Evolutionary conservation across 345 rosid species (phyloP).

Genomic region (Eucalyptus polybractea): DNA sequence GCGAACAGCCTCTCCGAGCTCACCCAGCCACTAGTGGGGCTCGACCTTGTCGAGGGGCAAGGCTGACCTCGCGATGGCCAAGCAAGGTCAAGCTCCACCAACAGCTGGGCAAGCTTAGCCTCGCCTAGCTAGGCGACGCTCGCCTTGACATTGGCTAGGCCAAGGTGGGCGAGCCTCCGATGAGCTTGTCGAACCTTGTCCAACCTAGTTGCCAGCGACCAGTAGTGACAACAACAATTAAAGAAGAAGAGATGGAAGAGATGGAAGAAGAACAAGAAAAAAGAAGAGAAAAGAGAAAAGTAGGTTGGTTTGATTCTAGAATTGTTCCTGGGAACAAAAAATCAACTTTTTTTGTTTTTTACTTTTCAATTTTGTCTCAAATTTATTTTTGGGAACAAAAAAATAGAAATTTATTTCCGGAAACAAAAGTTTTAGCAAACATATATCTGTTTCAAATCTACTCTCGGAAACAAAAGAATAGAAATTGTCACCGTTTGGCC

Average conservation of each 20-base stretch:
- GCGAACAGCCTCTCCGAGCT: rapidly evolving
- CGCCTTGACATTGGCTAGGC: rapidly evolving
- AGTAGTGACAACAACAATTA: rapidly evolving
- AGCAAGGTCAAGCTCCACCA: too few relatives aligned
- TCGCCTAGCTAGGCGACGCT: too few relatives aligned
- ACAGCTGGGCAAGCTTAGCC: too few relatives aligned
- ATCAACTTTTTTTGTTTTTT: too few relatives aligned
- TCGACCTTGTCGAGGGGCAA: too few relatives aligned
- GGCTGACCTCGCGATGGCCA: too few relatives aligned
- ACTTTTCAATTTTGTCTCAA: rapidly evolving
- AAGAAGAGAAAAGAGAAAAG: rapidly evolving
- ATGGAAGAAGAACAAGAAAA: too few relatives aligned
- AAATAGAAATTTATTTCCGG: rapidly evolving
- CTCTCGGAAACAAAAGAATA: too few relatives aligned
- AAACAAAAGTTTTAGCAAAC: too few relatives aligned
- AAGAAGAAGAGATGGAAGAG: too few relatives aligned
- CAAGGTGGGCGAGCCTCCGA: rapidly evolving
- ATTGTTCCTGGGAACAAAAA: rapidly evolving
- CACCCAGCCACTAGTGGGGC: rapidly evolving
- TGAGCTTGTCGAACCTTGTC: rapidly evolving
- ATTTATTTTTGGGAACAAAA: too few relatives aligned
- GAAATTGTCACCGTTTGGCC: rapidly evolving
- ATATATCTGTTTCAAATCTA: rapidly evolving
- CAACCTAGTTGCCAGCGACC: rapidly evolving
- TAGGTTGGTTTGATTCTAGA: too few relatives aligned